A percentile compares a stretch with the other conserved stretches of the same genome.
These are phyloP conservation scores for Xylaria sp. DNA, from an alignment of 495 filamentous ascomycete genomes.

Conservation along the genomic window DNA sequence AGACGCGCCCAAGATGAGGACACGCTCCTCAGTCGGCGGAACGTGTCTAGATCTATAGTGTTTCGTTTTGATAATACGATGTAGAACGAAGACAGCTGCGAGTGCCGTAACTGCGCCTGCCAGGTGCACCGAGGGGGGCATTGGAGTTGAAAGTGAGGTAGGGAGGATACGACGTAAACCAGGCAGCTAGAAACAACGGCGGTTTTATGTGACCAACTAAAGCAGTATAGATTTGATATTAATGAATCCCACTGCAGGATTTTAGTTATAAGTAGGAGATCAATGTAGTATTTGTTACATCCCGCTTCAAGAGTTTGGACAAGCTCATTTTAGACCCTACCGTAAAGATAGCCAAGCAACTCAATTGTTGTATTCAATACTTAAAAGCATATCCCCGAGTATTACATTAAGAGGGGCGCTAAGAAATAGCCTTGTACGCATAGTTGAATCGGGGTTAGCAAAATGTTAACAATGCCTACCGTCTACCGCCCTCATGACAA, in stretches of 20 bases:
- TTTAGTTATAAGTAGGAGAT: neutral
- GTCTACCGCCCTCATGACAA: too few species aligned
- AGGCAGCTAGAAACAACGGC: neutral
- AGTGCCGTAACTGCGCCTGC: conserved; percentile 3
- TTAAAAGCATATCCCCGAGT: too few species aligned
- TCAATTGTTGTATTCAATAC: too few species aligned
- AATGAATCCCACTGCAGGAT: neutral
- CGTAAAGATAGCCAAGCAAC: too few species aligned
- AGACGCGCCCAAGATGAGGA: conserved; percentile 41
- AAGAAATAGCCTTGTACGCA: too few species aligned
- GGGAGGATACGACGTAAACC: too few species aligned
- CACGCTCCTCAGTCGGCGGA: conserved; percentile 33
- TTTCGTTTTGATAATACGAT: neutral
- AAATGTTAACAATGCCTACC: too few species aligned
- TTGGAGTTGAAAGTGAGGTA: neutral
- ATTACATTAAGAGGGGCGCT: too few species aligned
- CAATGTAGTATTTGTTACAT: neutral
- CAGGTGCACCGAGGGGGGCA: neutral
- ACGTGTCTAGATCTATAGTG: conserved; percentile 18
- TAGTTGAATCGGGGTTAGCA: too few species aligned
- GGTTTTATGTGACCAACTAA: neutral
- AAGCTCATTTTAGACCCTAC: neutral
- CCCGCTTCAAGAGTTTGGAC: neutral
- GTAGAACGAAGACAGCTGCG: conserved; percentile 15
- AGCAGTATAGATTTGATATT: neutral